Evolutionary conservation across 208 protist genomes (phyloP).

Genomic region (Porcisia hertigi): DNA sequence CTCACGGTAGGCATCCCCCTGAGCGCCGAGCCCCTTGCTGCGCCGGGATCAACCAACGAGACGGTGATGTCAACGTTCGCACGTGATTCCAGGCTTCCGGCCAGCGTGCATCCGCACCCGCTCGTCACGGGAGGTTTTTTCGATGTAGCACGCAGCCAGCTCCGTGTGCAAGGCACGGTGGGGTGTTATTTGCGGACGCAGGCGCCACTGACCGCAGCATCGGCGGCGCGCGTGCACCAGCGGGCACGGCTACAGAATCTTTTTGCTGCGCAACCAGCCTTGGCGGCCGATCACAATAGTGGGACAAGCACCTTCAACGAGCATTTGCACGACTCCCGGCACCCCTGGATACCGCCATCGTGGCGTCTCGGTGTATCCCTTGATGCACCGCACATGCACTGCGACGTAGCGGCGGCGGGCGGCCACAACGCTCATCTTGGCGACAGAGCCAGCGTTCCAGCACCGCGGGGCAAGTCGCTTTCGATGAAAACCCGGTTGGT

Average conservation of each 20-base stretch:
- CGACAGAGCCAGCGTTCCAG: neutral
- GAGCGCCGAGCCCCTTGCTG: neutral
- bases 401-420: neutral
- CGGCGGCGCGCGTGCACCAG: constrained; percentile 20
- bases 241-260: constrained; percentile 15
- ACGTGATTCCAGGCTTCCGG: constrained; percentile 5
- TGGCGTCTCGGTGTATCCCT: constrained; percentile 32
- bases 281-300: neutral
- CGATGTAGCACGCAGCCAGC: constrained; percentile 25
- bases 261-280: neutral
- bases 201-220: constrained; percentile 21
- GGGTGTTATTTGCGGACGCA: constrained; percentile 17
- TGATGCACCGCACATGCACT: constrained; percentile 28
- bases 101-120: constrained; percentile 20
- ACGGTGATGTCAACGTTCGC: neutral
- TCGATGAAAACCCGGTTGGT: constrained; percentile 45
- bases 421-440: neutral
- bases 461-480: constrained; percentile 17
- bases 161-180: constrained; percentile 24
- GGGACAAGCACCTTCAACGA: neutral
- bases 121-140: constrained; percentile 40
- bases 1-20: constrained; percentile 20
- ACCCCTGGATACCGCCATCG: constrained; percentile 36
- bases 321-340: neutral
- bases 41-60: neutral